Conservation (phyloP, 495 filamentous ascomycete genomes). For the Neurospora sp. region DNA sequence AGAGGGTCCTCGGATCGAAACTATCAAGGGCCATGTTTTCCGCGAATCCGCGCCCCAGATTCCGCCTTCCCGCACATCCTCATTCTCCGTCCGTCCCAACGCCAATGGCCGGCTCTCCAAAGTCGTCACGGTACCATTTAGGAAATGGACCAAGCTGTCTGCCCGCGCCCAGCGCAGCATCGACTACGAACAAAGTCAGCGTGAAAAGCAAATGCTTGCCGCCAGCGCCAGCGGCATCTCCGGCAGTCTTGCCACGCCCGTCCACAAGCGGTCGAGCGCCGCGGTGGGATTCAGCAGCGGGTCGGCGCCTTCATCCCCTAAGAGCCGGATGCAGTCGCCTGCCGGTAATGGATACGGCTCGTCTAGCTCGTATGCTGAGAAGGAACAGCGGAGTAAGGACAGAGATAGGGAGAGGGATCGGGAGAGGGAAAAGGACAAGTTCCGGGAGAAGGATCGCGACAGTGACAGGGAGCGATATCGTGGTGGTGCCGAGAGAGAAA, state of each 20-base stretch:
- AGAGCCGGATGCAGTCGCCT: not conserved
- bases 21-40: not conserved
- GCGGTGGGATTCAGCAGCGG: not conserved
- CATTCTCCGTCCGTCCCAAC: conserved; percentile 1
- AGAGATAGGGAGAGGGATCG: not conserved
- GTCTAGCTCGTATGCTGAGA: not conserved
- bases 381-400: not conserved
- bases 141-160: conserved; percentile 9
- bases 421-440: not conserved
- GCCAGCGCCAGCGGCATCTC: not conserved
- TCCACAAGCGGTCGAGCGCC: not conserved
- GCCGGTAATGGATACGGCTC: not conserved
- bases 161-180: not conserved
- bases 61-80: not conserved
- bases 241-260: not conserved
- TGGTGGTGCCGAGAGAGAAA: not conserved
- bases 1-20: not conserved
- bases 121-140: conserved; percentile 15
- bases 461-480: not conserved
- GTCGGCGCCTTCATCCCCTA: not conserved
- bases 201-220: not conserved
- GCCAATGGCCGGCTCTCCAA: conserved; percentile 11
- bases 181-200: not conserved
- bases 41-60: not conserved
- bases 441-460: not conserved